Conservation (phyloP, 345 rosid species). For the Trapa incisa region DNA sequence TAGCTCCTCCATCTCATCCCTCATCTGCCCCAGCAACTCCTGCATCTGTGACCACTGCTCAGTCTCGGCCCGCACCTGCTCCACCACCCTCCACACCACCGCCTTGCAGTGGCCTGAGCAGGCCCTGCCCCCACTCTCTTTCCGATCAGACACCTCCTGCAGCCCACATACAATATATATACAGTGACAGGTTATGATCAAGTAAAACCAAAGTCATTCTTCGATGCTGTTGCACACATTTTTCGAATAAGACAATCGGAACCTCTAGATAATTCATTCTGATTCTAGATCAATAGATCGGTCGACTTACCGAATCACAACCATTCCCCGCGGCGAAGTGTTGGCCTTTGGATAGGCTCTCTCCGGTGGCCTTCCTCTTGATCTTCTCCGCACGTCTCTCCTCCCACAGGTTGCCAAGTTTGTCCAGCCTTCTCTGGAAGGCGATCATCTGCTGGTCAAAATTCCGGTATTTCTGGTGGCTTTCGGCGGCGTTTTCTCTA, state of each 20-base stretch:
- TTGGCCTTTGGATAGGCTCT: constrained; percentile 37
- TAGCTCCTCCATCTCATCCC: constrained; percentile 83
- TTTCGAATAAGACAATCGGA: too few species aligned
- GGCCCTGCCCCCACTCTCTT: constrained; percentile 9
- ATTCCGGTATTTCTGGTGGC: constrained; percentile 28
- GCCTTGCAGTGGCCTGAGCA: constrained; percentile 79
- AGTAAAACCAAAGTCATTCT: too few species aligned
- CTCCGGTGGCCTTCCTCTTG: constrained; percentile 52
- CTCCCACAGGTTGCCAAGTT: constrained; percentile 26
- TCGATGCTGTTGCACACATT: too few species aligned
- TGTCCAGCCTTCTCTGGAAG: constrained; percentile 40
- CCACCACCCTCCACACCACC: constrained; percentile 47
- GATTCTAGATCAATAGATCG: too few species aligned
- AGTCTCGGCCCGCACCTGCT: constrained; percentile 76
- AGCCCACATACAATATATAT: not conserved
- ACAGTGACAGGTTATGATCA: too few species aligned
- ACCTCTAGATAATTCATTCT: too few species aligned
- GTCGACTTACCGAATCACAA: not conserved
- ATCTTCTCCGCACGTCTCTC: constrained; percentile 36
- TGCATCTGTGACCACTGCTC: constrained; percentile 99
- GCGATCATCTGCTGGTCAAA: constrained; percentile 48
- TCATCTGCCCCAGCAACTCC: constrained; percentile 69
- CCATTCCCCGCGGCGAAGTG: not conserved
- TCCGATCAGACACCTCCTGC: not conserved
- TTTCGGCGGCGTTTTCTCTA: constrained; percentile 13